Conservation (phyloP, 2,329 filamentous ascomycete genomes). For the Sporothrix brunneoviolacea region DNA sequence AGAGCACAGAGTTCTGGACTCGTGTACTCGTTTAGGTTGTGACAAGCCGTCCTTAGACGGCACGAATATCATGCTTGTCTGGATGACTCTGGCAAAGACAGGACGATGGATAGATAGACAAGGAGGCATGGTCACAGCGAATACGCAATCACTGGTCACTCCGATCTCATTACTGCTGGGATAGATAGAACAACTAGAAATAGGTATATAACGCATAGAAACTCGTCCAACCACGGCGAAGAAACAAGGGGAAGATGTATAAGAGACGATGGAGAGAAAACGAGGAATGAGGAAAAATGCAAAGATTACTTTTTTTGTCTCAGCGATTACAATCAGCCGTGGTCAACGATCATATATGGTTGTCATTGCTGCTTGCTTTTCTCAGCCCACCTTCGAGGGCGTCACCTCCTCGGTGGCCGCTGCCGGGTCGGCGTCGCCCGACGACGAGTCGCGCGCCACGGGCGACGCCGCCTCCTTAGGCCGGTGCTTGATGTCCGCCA, state of each 20-base stretch:
- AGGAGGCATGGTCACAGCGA: too few species aligned
- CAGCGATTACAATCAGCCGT: too few species aligned
- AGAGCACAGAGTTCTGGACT: too few species aligned
- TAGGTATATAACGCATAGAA: conserved; percentile 11
- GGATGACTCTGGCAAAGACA: too few species aligned
- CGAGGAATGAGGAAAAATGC: not conserved
- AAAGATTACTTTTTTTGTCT: conserved; percentile 2
- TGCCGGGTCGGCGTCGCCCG: conserved; percentile 1
- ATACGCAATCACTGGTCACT: too few species aligned
- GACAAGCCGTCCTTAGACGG: too few species aligned
- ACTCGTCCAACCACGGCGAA: not conserved
- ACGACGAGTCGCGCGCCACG: conserved; percentile 7
- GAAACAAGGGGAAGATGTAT: not conserved
- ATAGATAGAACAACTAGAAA: conserved; percentile 11
- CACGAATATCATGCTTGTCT: too few species aligned
- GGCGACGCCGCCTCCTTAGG: not conserved
- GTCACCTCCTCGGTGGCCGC: not conserved
- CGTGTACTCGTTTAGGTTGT: too few species aligned
- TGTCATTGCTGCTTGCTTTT: not conserved
- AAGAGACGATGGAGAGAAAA: not conserved
- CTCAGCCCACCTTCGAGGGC: conserved; percentile 7
- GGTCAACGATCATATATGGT: too few species aligned
- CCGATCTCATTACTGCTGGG: conserved; percentile 3
- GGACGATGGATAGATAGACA: too few species aligned
- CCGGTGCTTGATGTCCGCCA: conserved; percentile 27